phyloP scores from a whole-genome alignment of 1,139 yeast genomes.

The Hemisphaericaspora xylanilytica region DNA sequence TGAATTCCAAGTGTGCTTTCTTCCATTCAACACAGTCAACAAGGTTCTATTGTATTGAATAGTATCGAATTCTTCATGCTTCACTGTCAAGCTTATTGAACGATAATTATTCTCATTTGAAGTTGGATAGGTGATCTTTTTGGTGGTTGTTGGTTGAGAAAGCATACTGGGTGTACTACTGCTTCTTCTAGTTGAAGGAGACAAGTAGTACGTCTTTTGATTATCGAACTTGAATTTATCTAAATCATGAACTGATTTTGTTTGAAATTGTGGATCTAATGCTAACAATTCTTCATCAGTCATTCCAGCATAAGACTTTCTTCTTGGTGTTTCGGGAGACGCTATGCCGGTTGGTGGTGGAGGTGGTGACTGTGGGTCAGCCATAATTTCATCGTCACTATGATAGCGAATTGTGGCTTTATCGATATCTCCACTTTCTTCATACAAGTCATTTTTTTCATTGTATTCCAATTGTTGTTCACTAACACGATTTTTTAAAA shows the following conservation, averaged over 20 bases:
- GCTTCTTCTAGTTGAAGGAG: conserved; percentile 21
- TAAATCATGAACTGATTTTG: conserved; percentile 31
- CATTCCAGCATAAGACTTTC: conserved; percentile 63
- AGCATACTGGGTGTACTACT: conserved; percentile 9
- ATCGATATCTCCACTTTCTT: conserved; percentile 19
- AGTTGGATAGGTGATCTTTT: conserved; percentile 25
- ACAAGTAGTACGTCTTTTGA: conserved; percentile 35
- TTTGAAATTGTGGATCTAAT: conserved; percentile 54
- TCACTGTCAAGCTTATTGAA: conserved; percentile 38
- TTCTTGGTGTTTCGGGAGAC: conserved; percentile 20
- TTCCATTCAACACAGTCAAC: conserved; percentile 38
- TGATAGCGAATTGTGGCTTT: conserved; percentile 23
- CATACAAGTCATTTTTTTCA: conserved; percentile 22
- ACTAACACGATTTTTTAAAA: conserved; percentile 39
- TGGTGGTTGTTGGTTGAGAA: conserved; percentile 7
- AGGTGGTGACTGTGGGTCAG: conserved; percentile 5
- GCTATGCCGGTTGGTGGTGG: conserved; percentile 1
- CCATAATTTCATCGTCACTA: conserved; percentile 11
- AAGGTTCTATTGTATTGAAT: conserved; percentile 28
- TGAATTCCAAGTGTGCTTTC: conserved; percentile 47
- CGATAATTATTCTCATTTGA: conserved; percentile 43
- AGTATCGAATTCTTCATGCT: conserved; percentile 31
- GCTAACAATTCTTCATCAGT: conserved; percentile 61
- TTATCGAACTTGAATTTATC: conserved; percentile 43
- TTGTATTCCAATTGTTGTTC: conserved; percentile 30